Conservation (phyloP, 441 rosid species). For the Populus hybrid region DNA sequence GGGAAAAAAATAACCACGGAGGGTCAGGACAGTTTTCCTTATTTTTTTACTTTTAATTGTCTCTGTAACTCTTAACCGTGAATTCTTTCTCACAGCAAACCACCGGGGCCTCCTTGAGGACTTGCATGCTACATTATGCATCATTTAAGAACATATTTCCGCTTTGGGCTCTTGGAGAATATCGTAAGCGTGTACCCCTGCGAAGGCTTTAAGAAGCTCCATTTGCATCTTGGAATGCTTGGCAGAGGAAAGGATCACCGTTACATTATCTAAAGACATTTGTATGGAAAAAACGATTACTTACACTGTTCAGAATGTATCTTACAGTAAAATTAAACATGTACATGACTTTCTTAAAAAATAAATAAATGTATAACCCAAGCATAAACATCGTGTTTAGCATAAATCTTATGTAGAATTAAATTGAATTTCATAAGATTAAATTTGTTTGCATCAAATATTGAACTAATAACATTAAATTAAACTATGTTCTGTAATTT, state of each 20-base stretch:
- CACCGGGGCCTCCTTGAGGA: constrained; percentile 47
- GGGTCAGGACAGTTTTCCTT: neutral
- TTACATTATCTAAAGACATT: neutral
- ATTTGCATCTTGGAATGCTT: neutral
- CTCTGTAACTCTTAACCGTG: neutral
- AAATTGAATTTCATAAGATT: too few relatives aligned
- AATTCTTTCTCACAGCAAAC: constrained; percentile 36
- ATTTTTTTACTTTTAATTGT: neutral
- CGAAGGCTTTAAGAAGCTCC: neutral
- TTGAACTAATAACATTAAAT: neutral
- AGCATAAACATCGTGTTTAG: neutral
- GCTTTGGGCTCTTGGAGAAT: constrained; percentile 56
- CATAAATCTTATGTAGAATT: too few relatives aligned
- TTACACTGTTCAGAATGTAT: neutral
- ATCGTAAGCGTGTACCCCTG: neutral
- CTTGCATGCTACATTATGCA: constrained; percentile 48
- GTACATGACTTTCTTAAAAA: neutral
- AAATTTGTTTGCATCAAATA: neutral
- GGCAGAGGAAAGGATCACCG: neutral
- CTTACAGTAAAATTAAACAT: neutral
- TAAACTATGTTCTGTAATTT: neutral
- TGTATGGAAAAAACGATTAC: neutral
- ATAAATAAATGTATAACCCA: neutral
- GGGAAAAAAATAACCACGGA: too few relatives aligned
- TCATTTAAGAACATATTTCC: constrained; percentile 45